phyloP scores from a whole-genome alignment of 768 basidiomycete species.

The Lactarius indigo region DNA sequence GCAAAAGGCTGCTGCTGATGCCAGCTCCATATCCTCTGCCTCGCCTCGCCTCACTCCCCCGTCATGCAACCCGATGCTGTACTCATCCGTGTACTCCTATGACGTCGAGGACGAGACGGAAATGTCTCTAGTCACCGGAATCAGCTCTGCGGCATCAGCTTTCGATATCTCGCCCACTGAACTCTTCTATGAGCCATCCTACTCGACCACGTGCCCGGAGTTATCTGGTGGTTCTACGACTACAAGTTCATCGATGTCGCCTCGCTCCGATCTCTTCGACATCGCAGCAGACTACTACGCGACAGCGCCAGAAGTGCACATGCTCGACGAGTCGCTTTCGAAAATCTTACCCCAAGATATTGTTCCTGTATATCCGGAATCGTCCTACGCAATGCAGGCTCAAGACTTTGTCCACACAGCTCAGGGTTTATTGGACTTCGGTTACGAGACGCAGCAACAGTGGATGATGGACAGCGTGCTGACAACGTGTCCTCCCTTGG shows the following conservation, averaged over 20 bases:
- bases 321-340: conserved; percentile 24
- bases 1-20: conserved; percentile 6
- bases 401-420: conserved; percentile 14
- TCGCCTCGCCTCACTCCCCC: conserved; percentile 17
- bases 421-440: conserved; percentile 17
- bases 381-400: conserved; percentile 12
- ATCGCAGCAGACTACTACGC: conserved; percentile 21
- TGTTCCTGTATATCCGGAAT: conserved; percentile 17
- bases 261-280: conserved; percentile 25
- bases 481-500: conserved; percentile 18
- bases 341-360: conserved; percentile 24
- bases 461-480: conserved; percentile 15
- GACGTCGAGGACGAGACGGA: conserved; percentile 12
- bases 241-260: conserved; percentile 24
- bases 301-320: conserved; percentile 16
- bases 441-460: conserved; percentile 18
- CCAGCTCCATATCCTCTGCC: conserved; percentile 19
- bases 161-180: conserved; percentile 21
- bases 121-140: conserved; percentile 12
- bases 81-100: conserved; percentile 13
- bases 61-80: conserved; percentile 7
- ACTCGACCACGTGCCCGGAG: conserved; percentile 18
- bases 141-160: conserved; percentile 9
- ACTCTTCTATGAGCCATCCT: conserved; percentile 14
- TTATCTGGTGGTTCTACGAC: conserved; percentile 19